These are phyloP conservation scores for Lodderomyces orthopsilosis DNA, from an alignment of 1,139 yeast species.

Conservation along the genomic window DNA sequence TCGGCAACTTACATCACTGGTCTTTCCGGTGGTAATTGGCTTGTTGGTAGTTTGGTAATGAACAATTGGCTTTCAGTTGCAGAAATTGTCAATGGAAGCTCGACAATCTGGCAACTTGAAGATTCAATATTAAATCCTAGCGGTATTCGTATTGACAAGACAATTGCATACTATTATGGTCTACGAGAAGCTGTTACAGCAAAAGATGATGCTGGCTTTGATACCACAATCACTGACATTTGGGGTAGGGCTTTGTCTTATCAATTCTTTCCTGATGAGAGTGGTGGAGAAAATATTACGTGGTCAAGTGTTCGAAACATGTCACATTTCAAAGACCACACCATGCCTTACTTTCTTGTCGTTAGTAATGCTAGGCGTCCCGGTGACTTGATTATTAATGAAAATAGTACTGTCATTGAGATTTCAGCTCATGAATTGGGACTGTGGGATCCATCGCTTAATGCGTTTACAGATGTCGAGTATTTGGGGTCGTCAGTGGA, in stretches of 20 bases:
- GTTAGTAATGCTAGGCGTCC: slow-evolving; percentile 42
- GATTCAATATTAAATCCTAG: slow-evolving; percentile 40
- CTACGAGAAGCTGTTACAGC: slow-evolving; percentile 28
- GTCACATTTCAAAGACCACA: slow-evolving; percentile 26
- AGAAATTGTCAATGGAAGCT: slow-evolving; percentile 26
- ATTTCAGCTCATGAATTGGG: slow-evolving; percentile 44
- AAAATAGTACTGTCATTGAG: slow-evolving; percentile 43
- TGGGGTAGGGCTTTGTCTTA: slow-evolving; percentile 46
- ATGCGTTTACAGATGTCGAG: slow-evolving; percentile 28
- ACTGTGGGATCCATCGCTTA: slow-evolving; percentile 43
- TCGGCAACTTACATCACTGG: slow-evolving; percentile 40
- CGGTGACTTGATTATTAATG: slow-evolving; percentile 29
- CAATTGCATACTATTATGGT: slow-evolving; percentile 31
- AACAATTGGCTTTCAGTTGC: slow-evolving; percentile 40
- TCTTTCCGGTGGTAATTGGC: slow-evolving; percentile 46
- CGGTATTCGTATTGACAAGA: slow-evolving; percentile 28
- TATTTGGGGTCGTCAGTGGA: slow-evolving; percentile 35
- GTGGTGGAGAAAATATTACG: slow-evolving; percentile 30
- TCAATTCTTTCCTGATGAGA: slow-evolving; percentile 29
- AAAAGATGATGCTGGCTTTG: slow-evolving; percentile 36
- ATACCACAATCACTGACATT: slow-evolving; percentile 38
- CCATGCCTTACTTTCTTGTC: slow-evolving; percentile 45
- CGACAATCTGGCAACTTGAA: slow-evolving; percentile 38
- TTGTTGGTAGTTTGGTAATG: slow-evolving; percentile 37
- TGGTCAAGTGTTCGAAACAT: slow-evolving; percentile 38